Conservation (phyloP, 345 rosid species). For the Rhizophora apiculata region DNA sequence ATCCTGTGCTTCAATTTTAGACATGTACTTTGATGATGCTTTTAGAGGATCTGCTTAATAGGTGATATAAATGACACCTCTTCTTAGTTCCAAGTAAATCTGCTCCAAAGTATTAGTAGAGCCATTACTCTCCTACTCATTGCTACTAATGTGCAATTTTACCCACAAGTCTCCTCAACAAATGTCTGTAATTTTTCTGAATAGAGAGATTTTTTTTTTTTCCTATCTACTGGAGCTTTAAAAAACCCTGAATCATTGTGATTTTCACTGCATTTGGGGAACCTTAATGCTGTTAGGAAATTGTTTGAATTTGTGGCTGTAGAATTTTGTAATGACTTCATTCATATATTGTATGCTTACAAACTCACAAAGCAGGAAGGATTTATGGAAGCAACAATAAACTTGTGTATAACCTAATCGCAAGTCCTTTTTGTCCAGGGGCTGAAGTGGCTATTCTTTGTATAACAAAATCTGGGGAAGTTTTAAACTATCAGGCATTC, state of each 20-base stretch:
- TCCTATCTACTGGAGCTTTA: not conserved
- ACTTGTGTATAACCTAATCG: not conserved
- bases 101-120: too few relatives aligned
- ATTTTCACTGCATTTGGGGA: not conserved
- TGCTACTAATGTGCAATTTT: not conserved
- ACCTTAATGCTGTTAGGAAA: not conserved
- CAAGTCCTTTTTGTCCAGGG: conserved; percentile 40
- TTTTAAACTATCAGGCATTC: conserved; percentile 88
- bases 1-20: not conserved
- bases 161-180: not conserved
- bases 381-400: not conserved
- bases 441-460: conserved; percentile 98
- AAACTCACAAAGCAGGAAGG: not conserved
- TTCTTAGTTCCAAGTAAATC: too few relatives aligned
- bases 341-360: not conserved
- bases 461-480: conserved; percentile 91
- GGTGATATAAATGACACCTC: too few relatives aligned
- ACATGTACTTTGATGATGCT: not conserved
- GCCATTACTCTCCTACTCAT: not conserved
- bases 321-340: not conserved
- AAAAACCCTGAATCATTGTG: not conserved
- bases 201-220: too few relatives aligned
- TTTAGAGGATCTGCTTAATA: not conserved
- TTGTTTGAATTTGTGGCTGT: not conserved
- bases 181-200: not conserved